Base-by-base conservation (phyloP, 73 alveolate species). In the Chromera velia region DNA sequence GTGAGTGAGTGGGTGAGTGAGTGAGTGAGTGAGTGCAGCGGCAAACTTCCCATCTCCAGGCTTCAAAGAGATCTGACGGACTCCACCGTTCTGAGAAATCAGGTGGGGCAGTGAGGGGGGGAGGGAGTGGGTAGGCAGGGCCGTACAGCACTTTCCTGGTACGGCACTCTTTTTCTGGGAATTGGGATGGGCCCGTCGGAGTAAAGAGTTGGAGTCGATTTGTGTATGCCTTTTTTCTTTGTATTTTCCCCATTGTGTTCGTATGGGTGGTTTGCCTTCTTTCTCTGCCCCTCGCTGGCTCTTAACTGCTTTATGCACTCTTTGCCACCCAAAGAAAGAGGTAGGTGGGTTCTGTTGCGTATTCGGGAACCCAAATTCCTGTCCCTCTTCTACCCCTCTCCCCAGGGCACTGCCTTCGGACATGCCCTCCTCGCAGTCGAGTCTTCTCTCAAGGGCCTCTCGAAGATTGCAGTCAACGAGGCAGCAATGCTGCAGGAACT, bases 61-160 rank as follows among this genome's bases (percentile, higher is more conserved):
- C 90, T 83, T 82, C 88, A 93, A 73, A 87, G 98, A 81, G 98
- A 93, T 83, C 78, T 93, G 48, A 81, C 93, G 48, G 98, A 93
- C 81, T 93, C 98, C 1, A 93, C 98, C 24, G 98, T 92, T 17
- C 76, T 93, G 90, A 82, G 98, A 68, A 91, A 91, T 78, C 90
- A 83, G 65, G 65, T 46, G 65, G 9, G 65, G 19, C 9, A 19
- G 9, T 19, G 9, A 13, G n/a, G 19, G 19, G n/a, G 19, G n/a
- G 65, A 46, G 19, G 65, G 9, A 10, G 19, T 13, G 19, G n/a
- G 19, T 19, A 46, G n/a, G 19, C 65, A 46, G n/a, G 19, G n/a
- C 9, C 65, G 19, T 19, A 46, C 65, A 46, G 19, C 9, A 10
- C 9, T 46, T 10, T 46, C 9, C 9, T 19, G 9, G 9, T 19